These are phyloP conservation scores for Rubia occidens DNA, from an alignment of 305 asterid genomes.

Conservation along the genomic window DNA sequence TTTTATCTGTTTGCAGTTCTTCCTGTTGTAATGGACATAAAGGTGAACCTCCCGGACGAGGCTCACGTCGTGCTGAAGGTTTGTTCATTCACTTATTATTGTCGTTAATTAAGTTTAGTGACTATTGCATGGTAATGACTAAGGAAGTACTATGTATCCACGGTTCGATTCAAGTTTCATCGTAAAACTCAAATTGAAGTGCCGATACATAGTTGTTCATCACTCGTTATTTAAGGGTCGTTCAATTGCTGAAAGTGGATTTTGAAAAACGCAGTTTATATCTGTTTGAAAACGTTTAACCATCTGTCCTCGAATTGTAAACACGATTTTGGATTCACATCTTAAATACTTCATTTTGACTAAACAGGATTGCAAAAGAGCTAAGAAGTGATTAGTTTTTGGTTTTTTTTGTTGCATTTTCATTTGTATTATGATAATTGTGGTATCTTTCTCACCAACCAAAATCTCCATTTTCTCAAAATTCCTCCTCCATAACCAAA, in stretches of 20 bases:
- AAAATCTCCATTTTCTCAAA: neutral
- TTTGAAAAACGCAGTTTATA: too few relatives aligned
- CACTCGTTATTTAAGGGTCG: neutral
- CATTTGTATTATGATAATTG: neutral
- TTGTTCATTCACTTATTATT: slow-evolving; percentile 18
- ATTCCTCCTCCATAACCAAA: slow-evolving; percentile 12
- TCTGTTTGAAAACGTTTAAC: neutral
- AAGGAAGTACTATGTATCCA: neutral
- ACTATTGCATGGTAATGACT: neutral
- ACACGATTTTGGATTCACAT: neutral
- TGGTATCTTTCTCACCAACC: slow-evolving; percentile 14
- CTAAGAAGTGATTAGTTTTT: neutral
- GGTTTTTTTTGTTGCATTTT: too few relatives aligned
- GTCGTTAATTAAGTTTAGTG: neutral
- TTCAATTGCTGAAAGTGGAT: neutral
- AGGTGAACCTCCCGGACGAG: slow-evolving; percentile 75
- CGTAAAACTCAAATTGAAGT: neutral
- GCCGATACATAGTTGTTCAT: neutral
- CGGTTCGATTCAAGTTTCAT: neutral
- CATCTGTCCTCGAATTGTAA: neutral
- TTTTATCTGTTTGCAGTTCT: slow-evolving; percentile 51
- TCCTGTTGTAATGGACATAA: slow-evolving; percentile 80
- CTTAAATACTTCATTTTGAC: too few relatives aligned
- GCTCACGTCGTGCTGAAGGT: slow-evolving; percentile 75
- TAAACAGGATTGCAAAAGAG: neutral